Conservation (phyloP, 306 rosid genomes). For the Casuarina equisetifolia region DNA sequence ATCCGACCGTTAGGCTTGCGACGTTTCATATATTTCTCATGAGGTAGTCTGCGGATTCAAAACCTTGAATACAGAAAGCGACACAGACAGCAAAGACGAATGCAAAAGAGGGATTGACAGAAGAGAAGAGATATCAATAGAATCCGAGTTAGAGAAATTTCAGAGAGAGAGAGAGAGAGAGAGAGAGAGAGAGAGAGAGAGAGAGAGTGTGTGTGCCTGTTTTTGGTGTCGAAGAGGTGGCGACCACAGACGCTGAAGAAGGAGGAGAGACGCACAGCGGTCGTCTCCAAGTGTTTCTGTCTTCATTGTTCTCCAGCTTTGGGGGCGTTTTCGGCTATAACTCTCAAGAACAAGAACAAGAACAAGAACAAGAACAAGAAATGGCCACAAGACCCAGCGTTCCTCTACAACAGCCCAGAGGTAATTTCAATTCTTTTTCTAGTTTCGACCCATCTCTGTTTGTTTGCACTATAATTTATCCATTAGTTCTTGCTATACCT, state of each 20-base stretch:
- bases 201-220: not conserved
- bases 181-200: not conserved
- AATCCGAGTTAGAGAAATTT: not conserved
- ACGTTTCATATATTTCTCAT: slow-evolving; percentile 2
- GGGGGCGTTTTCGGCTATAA: slow-evolving; percentile 60
- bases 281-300: slow-evolving; percentile 65
- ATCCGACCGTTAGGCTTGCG: slow-evolving; percentile 46
- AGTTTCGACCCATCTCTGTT: not conserved
- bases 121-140: not conserved
- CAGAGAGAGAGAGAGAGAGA: not conserved
- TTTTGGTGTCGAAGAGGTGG: slow-evolving; percentile 47
- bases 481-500: not conserved
- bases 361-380: slow-evolving; percentile 20
- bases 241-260: slow-evolving; percentile 42
- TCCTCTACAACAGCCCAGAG: slow-evolving; percentile 37
- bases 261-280: slow-evolving; percentile 60
- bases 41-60: slow-evolving; percentile 7
- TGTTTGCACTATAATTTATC: not conserved
- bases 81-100: not conserved
- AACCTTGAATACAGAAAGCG: not conserved
- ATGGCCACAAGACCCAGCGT: slow-evolving; percentile 59
- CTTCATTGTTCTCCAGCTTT: slow-evolving; percentile 63
- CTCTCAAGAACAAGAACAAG: slow-evolving; percentile 40
- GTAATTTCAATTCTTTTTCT: slow-evolving; percentile 7
- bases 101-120: not conserved